Evolutionary conservation across 2,329 filamentous ascomycete genomes (phyloP).

Genomic region (Torrubiella hemipterigena): DNA sequence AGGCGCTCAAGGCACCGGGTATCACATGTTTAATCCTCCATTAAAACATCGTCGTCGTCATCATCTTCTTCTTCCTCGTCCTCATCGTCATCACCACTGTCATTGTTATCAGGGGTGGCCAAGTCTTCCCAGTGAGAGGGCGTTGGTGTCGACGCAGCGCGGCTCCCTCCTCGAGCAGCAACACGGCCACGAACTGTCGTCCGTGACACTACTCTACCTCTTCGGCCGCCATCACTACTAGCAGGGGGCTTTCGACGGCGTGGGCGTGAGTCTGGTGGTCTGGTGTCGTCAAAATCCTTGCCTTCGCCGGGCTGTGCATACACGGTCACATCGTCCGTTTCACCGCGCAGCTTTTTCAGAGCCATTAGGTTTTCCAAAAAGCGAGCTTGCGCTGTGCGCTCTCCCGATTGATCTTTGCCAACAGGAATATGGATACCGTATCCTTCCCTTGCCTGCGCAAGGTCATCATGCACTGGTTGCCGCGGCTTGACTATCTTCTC

Average conservation of each 20-base stretch:
- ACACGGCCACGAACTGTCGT: background rate
- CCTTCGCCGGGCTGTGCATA: slow-evolving; percentile 34
- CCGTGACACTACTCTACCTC: slow-evolving; percentile 7
- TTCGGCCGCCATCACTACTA: slow-evolving; percentile 12
- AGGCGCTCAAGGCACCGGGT: background rate
- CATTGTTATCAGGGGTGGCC: slow-evolving; percentile 4
- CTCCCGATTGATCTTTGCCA: slow-evolving; percentile 33
- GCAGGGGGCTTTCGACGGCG: slow-evolving; percentile 4
- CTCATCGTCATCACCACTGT: slow-evolving; percentile 8
- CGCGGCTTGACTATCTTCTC: slow-evolving; percentile 47
- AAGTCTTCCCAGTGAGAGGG: slow-evolving; percentile 6
- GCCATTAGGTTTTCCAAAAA: slow-evolving; percentile 57
- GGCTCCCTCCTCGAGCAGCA: slow-evolving; percentile 1
- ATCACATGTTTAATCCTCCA: slow-evolving; percentile 6
- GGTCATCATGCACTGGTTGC: slow-evolving; percentile 18
- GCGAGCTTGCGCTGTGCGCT: slow-evolving; percentile 33
- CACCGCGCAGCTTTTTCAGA: slow-evolving; percentile 51
- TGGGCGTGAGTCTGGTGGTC: slow-evolving; percentile 23
- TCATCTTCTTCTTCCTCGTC: slow-evolving; percentile 13
- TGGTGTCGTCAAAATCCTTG: slow-evolving; percentile 27
- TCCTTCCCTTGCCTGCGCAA: slow-evolving; percentile 26
- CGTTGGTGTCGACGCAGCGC: slow-evolving; percentile 5
- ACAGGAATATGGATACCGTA: slow-evolving; percentile 32
- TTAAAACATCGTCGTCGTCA: slow-evolving; percentile 15
- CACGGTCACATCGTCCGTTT: slow-evolving; percentile 53